Percentiles rank a stretch among this genome's conserved stretches.
phyloP scores from a whole-genome alignment of 305 asterid genomes.

The Striga hermonthica region DNA sequence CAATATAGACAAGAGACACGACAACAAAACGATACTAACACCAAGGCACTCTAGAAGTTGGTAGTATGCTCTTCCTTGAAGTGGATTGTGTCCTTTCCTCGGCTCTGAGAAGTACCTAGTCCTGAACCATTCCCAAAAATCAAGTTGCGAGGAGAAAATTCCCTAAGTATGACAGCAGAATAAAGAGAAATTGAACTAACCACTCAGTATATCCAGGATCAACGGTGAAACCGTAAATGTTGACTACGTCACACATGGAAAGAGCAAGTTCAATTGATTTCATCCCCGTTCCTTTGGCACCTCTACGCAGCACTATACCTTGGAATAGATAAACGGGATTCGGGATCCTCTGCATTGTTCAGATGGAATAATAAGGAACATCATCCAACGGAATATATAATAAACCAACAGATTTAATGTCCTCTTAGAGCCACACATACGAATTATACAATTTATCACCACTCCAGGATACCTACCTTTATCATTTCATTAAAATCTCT shows the following conservation, averaged over 20 bases:
- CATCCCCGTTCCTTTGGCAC: slow-evolving; percentile 99
- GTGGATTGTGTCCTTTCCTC: slow-evolving; percentile 97
- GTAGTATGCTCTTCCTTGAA: slow-evolving; percentile 97
- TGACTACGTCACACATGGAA: slow-evolving; percentile 95
- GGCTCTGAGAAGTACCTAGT: slow-evolving; percentile 94
- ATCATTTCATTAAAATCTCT: slow-evolving; percentile 86
- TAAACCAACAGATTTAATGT: slow-evolving; percentile 3
- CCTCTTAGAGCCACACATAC: slow-evolving; percentile 4
- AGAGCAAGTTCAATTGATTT: slow-evolving; percentile 95
- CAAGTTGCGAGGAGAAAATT: slow-evolving; percentile 3
- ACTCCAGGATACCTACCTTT: slow-evolving; percentile 49
- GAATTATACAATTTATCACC: not conserved
- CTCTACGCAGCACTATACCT: slow-evolving; percentile 95
- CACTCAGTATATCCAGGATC: slow-evolving; percentile 99
- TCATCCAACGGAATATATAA: slow-evolving; percentile 10
- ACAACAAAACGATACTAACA: slow-evolving; percentile 40
- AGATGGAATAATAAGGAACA: slow-evolving; percentile 26
- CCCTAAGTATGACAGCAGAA: slow-evolving; percentile 12
- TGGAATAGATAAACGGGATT: slow-evolving; percentile 98
- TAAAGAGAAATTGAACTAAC: slow-evolving; percentile 41
- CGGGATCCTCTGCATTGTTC: slow-evolving; percentile 56
- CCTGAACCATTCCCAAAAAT: slow-evolving; percentile 44
- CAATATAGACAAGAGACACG: too few relatives aligned
- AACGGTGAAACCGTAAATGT: slow-evolving; percentile 95
- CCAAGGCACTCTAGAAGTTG: slow-evolving; percentile 99